Evolutionary conservation across 306 rosid species (phyloP), one percentile per base, ranked within the genome.

Genomic region (Trifolium repens): DNA sequence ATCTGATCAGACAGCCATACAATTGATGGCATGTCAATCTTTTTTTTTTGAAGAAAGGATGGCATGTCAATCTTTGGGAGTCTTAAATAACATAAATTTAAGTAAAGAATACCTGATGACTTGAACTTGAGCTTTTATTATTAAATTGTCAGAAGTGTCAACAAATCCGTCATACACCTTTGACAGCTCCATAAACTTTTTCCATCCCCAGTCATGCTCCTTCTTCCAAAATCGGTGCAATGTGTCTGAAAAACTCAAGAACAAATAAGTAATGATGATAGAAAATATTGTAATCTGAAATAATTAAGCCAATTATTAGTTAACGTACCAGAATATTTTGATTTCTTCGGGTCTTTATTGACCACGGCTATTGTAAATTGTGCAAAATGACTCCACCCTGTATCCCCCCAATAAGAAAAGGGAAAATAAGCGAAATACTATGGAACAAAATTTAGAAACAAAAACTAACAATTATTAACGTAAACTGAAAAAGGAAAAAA

Each of bases 141-240:
- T 91, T 72, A 96, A 90, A 63, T 89, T 89, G 87, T 96, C 99
- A 35, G 96, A 91, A 61, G 92, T 44, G 59, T 96, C 99, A 81
- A 96, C 91, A 84, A 96, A 96, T 67, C 99, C 99, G 62, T 96
- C 99, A 71, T 86, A 79, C 69, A 96, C 98, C 90, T 96, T 92
- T 15, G 99, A 87, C 69, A 90, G 88, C 89, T 96, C 99, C 99
- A 92, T 96, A 78, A 96, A 96, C 80, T 96, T 96, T 77, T 96
- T 96, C 99, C 99, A 96, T 63, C 99, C 99, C 99, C 99, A 96
- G 80, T 96, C 99, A 75, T 96, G 99, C 83, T 96, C 99, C 87
- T 96, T 96, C 94, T 96, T 96, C 98, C 99, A 96, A 81, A 96
- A 96, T 30, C 99, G 96, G 83, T 96, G 99, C 75, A 96, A 86